These are phyloP conservation scores for Claviceps purpurea DNA, from an alignment of 2,329 filamentous ascomycete genomes.

Conservation along the genomic window DNA sequence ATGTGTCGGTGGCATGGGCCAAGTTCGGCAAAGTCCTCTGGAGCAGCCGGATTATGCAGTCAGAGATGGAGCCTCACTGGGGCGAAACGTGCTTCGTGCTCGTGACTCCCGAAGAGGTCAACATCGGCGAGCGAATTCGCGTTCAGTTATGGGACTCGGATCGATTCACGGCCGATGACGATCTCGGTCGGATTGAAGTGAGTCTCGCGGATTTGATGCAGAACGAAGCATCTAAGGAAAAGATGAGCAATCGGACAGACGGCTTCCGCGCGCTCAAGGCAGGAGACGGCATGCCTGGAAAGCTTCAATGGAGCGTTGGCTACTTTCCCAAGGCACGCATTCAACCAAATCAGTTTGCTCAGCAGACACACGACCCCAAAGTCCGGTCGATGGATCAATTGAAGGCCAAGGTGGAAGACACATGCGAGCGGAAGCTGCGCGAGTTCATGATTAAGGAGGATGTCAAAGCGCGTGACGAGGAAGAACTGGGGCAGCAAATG, in stretches of 20 bases:
- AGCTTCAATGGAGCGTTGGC: constrained; percentile 55
- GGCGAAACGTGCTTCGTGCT: constrained; percentile 57
- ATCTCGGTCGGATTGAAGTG: constrained; percentile 59
- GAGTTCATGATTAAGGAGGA: constrained; percentile 39
- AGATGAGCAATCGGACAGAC: constrained; percentile 49
- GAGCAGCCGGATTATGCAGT: constrained; percentile 48
- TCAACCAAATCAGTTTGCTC: constrained; percentile 44
- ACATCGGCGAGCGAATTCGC: constrained; percentile 55
- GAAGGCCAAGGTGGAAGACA: constrained; percentile 39
- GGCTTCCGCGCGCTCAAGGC: constrained; percentile 51
- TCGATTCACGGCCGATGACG: constrained; percentile 57
- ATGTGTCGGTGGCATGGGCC: constrained; percentile 61
- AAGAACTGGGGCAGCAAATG: constrained; percentile 55
- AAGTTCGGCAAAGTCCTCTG: constrained; percentile 57
- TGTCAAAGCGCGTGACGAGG: constrained; percentile 36
- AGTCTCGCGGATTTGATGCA: constrained; percentile 53
- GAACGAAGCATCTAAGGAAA: constrained; percentile 42
- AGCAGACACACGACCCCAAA: constrained; percentile 45
- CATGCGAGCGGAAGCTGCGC: constrained; percentile 48
- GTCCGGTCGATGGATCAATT: constrained; percentile 45
- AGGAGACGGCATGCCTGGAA: constrained; percentile 55
- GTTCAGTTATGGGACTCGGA: constrained; percentile 68
- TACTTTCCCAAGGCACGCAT: constrained; percentile 57
- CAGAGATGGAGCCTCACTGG: constrained; percentile 57
- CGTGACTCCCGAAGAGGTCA: constrained; percentile 56